A percentile compares a stretch with the other conserved stretches of the same genome.
These are phyloP conservation scores for Xerophyta viscosa DNA, from an alignment of 106 monocot genomes.

Conservation along the genomic window DNA sequence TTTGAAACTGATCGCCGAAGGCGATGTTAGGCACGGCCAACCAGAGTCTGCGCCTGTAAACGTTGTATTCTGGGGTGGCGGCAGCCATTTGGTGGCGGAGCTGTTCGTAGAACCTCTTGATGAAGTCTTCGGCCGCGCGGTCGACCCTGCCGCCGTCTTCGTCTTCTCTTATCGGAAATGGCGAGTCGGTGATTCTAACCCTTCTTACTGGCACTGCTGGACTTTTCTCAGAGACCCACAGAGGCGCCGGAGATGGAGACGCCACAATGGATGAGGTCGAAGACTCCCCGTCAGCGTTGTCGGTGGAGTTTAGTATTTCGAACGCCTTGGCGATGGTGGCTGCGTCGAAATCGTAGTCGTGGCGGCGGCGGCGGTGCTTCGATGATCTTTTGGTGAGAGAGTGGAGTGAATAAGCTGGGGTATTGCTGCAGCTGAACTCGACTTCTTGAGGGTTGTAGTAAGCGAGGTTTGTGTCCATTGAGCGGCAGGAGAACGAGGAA, in stretches of 20 bases:
- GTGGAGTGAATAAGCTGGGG: constrained; percentile 14
- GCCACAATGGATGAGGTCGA: too few relatives aligned
- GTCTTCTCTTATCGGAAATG: constrained; percentile 23
- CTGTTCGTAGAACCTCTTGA: too few relatives aligned
- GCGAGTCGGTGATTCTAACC: constrained; percentile 46
- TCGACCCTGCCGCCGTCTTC: constrained; percentile 8
- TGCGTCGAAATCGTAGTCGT: not conserved
- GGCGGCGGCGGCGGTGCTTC: not conserved
- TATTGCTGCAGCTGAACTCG: constrained; percentile 69
- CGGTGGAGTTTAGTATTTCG: constrained; percentile 22
- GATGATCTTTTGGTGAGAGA: not conserved
- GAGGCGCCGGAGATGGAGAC: not conserved
- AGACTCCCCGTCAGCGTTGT: not conserved
- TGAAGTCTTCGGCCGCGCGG: too few relatives aligned
- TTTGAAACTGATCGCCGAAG: too few relatives aligned
- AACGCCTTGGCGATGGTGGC: constrained; percentile 20
- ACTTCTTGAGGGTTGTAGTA: constrained; percentile 35
- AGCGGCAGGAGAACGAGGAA: constrained; percentile 22
- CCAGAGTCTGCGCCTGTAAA: too few relatives aligned
- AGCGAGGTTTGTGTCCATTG: constrained; percentile 19
- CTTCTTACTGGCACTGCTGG: constrained; percentile 13
- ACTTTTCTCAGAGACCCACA: constrained; percentile 3
- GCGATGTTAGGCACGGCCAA: too few relatives aligned
- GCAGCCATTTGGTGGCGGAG: too few relatives aligned
- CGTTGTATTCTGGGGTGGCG: too few relatives aligned